phyloP scores from a whole-genome alignment of 2,329 filamentous ascomycete genomes.

The Cladosporium cucumerinum region DNA sequence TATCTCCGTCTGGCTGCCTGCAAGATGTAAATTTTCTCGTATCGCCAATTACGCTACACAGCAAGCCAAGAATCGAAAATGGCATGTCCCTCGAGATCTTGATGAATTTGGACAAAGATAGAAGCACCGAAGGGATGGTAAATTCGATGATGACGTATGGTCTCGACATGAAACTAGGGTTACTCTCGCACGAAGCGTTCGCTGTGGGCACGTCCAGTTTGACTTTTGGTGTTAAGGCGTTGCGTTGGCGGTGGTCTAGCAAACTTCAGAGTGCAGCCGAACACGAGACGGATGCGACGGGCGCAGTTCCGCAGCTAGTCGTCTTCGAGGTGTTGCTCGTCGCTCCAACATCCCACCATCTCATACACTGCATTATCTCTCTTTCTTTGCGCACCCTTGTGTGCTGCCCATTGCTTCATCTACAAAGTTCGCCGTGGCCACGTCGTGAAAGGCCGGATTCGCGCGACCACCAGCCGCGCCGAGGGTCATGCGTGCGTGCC shows the following conservation, averaged over 20 bases:
- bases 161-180: slow-evolving; percentile 3
- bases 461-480: slow-evolving; percentile 5
- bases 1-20: background rate
- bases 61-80: background rate
- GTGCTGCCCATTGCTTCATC: background rate
- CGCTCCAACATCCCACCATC: slow-evolving; percentile 4
- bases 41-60: background rate
- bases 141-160: slow-evolving; percentile 3
- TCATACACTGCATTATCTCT: background rate
- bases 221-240: background rate
- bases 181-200: background rate
- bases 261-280: slow-evolving; percentile 7
- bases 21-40: background rate
- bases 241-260: background rate
- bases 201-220: background rate
- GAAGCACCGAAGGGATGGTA: background rate
- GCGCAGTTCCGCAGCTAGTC: background rate
- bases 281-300: background rate
- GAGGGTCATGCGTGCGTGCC: slow-evolving; percentile 6
- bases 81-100: background rate
- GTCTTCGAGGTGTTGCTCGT: background rate
- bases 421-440: background rate
- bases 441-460: background rate
- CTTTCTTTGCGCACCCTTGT: background rate
- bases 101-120: background rate